These are phyloP conservation scores for Hevea brasiliensis DNA, from an alignment of 345 rosid genomes.

Conservation along the genomic window DNA sequence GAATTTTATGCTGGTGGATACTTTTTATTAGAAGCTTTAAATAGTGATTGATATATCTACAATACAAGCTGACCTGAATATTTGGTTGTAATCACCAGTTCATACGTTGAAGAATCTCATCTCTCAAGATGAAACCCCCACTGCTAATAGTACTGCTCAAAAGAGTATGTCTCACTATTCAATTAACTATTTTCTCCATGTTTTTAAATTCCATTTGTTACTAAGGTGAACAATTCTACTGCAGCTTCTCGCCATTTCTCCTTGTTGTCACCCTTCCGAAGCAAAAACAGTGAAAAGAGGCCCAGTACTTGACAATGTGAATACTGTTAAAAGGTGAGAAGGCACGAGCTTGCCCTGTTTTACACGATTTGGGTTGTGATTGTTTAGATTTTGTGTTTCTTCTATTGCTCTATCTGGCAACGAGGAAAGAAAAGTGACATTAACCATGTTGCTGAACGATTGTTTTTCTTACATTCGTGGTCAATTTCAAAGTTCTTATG, in stretches of 20 bases:
- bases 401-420: not conserved
- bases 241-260: conserved; percentile 85
- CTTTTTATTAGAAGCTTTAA: not conserved
- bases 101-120: conserved; percentile 84
- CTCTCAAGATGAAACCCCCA: conserved; percentile 76
- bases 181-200: not conserved
- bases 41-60: not conserved
- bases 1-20: not conserved
- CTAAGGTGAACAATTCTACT: conserved; percentile 5
- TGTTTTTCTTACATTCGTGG: conserved; percentile 19
- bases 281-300: conserved; percentile 71
- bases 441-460: conserved; percentile 1
- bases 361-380: conserved; percentile 14
- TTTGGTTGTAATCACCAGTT: conserved; percentile 44
- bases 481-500: conserved; percentile 4
- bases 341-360: conserved; percentile 12
- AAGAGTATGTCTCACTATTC: conserved; percentile 51
- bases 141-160: conserved; percentile 51
- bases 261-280: conserved; percentile 73
- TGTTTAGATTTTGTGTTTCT: conserved; percentile 12
- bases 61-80: conserved; percentile 17
- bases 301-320: conserved; percentile 25
- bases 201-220: not conserved
- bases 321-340: conserved; percentile 13
- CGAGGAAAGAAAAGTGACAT: conserved; percentile 3